phyloP scores from a whole-genome alignment of 1,139 yeast species.

The Hansenula lynferdii region DNA sequence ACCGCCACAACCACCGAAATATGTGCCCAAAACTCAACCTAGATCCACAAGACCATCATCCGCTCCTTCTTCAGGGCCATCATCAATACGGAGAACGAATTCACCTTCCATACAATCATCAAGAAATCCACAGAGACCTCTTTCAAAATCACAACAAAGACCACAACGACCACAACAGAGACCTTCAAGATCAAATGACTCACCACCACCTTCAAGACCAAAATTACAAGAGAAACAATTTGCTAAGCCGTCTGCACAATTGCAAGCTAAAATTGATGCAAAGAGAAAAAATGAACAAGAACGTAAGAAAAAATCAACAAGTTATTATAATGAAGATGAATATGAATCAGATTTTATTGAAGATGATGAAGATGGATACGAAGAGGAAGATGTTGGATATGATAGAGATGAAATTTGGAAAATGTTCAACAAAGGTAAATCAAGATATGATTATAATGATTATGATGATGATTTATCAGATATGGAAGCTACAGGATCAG shows the following conservation, averaged over 20 bases:
- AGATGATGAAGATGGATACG: slow-evolving; percentile 50
- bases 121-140: too few relatives aligned
- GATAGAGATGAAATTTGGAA: slow-evolving; percentile 89
- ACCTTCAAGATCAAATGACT: not conserved
- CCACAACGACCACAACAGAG: too few relatives aligned
- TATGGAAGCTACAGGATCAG: slow-evolving; percentile 95
- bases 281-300: slow-evolving; percentile 14
- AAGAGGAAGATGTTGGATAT: slow-evolving; percentile 38
- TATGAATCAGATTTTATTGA: slow-evolving; percentile 48
- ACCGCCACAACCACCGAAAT: slow-evolving; percentile 4
- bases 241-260: slow-evolving; percentile 31
- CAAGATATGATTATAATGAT: slow-evolving; percentile 39
- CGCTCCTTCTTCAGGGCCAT: too few relatives aligned
- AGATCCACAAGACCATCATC: not conserved
- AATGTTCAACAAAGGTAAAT: slow-evolving; percentile 65
- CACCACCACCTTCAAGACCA: not conserved
- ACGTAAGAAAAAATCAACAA: slow-evolving; percentile 16
- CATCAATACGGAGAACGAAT: slow-evolving; percentile 1
- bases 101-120: too few relatives aligned
- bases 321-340: slow-evolving; percentile 23
- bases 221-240: slow-evolving; percentile 15
- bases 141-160: too few relatives aligned
- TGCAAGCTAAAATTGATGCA: slow-evolving; percentile 25
- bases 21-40: slow-evolving; percentile 6
- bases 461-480: slow-evolving; percentile 62